Evolutionary conservation across 2,329 filamentous ascomycete genomes (phyloP), one percentile per base, ranked within the genome.

Genomic region (Calonectria henricotiae): DNA sequence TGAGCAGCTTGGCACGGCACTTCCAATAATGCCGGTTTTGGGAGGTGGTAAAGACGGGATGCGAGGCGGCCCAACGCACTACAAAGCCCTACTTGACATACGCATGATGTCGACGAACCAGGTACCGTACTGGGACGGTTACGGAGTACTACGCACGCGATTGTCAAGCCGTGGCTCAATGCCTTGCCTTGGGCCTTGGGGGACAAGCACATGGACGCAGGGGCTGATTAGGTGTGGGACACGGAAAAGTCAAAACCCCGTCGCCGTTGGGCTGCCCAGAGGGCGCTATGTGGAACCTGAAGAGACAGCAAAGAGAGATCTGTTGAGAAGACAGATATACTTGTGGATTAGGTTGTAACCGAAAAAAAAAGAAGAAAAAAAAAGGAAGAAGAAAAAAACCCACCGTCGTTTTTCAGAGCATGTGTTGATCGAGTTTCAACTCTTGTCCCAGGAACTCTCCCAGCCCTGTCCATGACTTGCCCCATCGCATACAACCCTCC

Each of bases 181-280:
- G 39, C 46, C 47, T 54, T 54, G 46, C 46, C 41, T 43, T 60
- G 49, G 49, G 46, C 46, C 41, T 43, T 60, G 49, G 49, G 32
- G 69, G 61, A 64, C 43, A 69, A 46, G 66, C 51, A 71, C 73
- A 62, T 64, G 58, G 73, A 77, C 47, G 74, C 76, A 77, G 76
- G 76, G 76, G 76, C 73, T 77, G 63, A 77, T 77, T 76, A 76
- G 47, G 62, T 73, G 76, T 77, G 76, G 76, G 72, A 77, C 73
- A 65, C 47, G 55, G 62, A 55, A 41, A 55, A 58, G 62, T 60
- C 65, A 70, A 69, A 65, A 63, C 62, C 65, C 62, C 55, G 37
- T 65, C 71, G 66, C 70, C 63, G 67, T 76, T 69, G 69, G 65
- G 67, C 64, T 70, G 58, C 63, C 58, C 20, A 43, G 62, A 27